Conservation (phyloP, 192 early-diverging fungal genomes). For the Coemansia sp. region DNA sequence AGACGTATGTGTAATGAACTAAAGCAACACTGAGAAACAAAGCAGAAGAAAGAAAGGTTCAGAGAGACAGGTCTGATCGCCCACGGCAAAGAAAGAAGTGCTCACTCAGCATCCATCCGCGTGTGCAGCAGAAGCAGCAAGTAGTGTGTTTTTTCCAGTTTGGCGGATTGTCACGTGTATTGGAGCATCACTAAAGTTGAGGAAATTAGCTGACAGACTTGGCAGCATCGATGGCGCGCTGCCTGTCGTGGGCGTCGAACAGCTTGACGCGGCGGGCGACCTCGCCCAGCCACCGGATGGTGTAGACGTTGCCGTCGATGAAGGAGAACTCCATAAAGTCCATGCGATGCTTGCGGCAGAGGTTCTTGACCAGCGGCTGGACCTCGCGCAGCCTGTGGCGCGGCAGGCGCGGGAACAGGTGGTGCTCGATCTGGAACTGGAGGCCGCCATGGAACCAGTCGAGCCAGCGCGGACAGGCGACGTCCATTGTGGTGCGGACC, state of each 20-base stretch:
- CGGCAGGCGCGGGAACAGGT: slow-evolving; percentile 91
- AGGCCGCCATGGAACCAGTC: slow-evolving; percentile 99
- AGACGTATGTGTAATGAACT: not conserved
- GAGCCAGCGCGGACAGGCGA: slow-evolving; percentile 88
- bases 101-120: not conserved
- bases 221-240: slow-evolving; percentile 10
- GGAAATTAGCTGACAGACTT: not conserved
- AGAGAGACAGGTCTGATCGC: not conserved
- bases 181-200: not conserved
- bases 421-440: slow-evolving; percentile 96
- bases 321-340: slow-evolving; percentile 80
- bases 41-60: not conserved
- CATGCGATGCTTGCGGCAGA: slow-evolving; percentile 75
- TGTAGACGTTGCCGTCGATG: slow-evolving; percentile 76
- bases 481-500: slow-evolving; percentile 94
- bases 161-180: not conserved
- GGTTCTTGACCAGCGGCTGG: slow-evolving; percentile 70
- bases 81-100: too few relatives aligned
- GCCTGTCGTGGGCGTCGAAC: slow-evolving; percentile 41
- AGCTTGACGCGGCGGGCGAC: slow-evolving; percentile 63
- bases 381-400: slow-evolving; percentile 80
- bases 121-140: not conserved
- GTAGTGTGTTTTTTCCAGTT: not conserved
- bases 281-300: slow-evolving; percentile 68
- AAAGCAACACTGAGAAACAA: not conserved